Base-by-base conservation (phyloP, 495 filamentous ascomycete species). In the Jackrogersella minutella region DNA sequence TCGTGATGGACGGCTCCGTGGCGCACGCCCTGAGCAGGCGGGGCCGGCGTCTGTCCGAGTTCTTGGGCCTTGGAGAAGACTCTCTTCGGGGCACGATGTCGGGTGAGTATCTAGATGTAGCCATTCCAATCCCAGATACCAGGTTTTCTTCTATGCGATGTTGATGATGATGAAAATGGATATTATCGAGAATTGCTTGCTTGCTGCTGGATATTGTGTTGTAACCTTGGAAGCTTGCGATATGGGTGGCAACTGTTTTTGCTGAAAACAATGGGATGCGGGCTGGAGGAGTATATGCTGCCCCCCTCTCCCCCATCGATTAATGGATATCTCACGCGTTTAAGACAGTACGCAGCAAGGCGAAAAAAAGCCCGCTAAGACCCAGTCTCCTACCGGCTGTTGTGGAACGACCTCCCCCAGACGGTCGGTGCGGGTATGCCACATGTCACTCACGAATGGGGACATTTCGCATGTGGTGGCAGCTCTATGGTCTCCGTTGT, bases 1-100 rank as follows among this genome's bases (percentile, higher is more conserved):
- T 81, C n/a, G 81, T 84, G 60, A 86, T 82, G 36, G 80, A 82
- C 0, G 84, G 82, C 58, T 82, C 81, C 26, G 84, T 86, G 30
- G 81, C 83, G 39, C 76, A 73, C 13, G 82, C 77, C 41, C 84
- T 76, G 51, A 84, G 75, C 26, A 86, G 75, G 52, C 79, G 79
- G 40, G 84, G 83, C 58, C 82, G 76, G 53, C 79, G 73, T 44
- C 72, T 62, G 63, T 74, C 68, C 1, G 62, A 19, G 34, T 44
- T 62, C 58, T 63, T 62, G 17, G 68, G 62, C 21, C 68, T 58
- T 26, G 68, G 68, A 33, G 68, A 70, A 2, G 62, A 54, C 47
- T 70, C 68, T 46, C 68, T 47, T 47, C 68, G 68, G 21, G 68
- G 31, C 22, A 70, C 39, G 41, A 33, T 47, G 24, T 70, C 68